Base-by-base conservation (phyloP, 768 basidiomycete species). In the Bullera alba region DNA sequence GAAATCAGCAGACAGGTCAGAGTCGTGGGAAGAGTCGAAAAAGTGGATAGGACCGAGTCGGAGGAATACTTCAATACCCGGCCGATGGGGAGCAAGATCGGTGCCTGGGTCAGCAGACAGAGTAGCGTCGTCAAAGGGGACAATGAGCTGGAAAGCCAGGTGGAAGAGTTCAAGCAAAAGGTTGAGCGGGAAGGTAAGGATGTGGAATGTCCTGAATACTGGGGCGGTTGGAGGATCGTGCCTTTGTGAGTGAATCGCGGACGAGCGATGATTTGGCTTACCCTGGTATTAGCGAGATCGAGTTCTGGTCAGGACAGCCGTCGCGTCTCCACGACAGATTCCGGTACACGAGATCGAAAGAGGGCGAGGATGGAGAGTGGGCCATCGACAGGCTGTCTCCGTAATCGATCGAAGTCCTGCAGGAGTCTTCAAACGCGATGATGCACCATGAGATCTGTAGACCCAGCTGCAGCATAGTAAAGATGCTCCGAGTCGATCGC, bases 251-350 rank as follows among this genome's bases (percentile, higher is more conserved):
- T 78, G 8, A n/a, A 25, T 41, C 22, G 4, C 1, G 5, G 36
- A 10, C 23, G 6, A 8, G 16, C 26, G n/a, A n/a, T 38, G 7
- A 37, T 53, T 16, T 28, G 10, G 16, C 26, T 48, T 19, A 4
- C 26, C 37, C 60, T 56, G 47, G 56, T 42, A 29, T 3, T 44
- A 95, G 91, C 53, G 93, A 97, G 74, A 78, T 97, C 44, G 93
- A 97, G 68, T 96, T 96, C 71, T 96, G 93, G 93, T 79, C 80
- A n/a, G 93, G 93, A 26, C 86, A 90, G 63, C 87, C 88, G n/a
- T 92, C 88, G 22, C 80, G 93, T 32, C 76, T 96, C 43, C 92
- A 96, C 60, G 91, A 96, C 71, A 83, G 92, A 37, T 80, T 93
- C 53, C 81, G 71, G n/a, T 75, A 73, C 61, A 64, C 64, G 14